These are phyloP conservation scores for Scenedesmus sp. DNA, from an alignment of 163 green algal species.

Conservation along the genomic window DNA sequence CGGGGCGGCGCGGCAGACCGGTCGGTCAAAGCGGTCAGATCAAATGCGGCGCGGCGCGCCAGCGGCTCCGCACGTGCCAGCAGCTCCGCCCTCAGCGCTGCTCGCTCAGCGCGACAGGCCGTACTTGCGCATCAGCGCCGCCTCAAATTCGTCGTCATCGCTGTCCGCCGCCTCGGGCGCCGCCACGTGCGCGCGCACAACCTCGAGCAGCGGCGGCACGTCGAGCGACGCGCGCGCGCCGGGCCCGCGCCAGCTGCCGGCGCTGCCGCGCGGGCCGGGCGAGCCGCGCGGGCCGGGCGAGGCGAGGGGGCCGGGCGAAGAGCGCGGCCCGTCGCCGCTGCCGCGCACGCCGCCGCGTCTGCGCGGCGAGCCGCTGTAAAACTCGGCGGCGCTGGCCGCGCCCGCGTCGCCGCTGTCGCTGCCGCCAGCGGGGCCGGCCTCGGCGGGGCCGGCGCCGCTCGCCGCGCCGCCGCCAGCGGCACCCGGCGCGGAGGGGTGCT, in stretches of 20 bases:
- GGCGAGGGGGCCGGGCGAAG: no score
- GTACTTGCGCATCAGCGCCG: constrained; percentile 40
- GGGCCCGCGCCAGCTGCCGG: background rate
- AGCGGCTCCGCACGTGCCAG: no score
- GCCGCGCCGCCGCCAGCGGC: background rate
- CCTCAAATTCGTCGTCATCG: constrained; percentile 42
- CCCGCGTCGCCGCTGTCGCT: background rate
- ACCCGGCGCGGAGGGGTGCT: background rate
- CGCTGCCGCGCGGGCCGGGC: no score
- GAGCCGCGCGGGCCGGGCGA: no score
- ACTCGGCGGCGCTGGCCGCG: background rate
- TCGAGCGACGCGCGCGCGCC: background rate
- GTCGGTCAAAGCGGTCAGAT: no score
- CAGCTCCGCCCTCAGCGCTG: no score
- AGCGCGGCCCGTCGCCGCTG: background rate
- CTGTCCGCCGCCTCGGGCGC: background rate
- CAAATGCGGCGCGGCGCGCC: no score
- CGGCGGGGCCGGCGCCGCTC: background rate
- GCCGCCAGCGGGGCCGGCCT: background rate
- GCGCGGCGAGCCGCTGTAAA: background rate
- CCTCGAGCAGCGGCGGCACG: constrained; percentile 21
- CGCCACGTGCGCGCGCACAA: constrained; percentile 20
- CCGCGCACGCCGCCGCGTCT: background rate
- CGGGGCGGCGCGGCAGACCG: no score
- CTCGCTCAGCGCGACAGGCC: constrained; percentile 20